phyloP scores from a whole-genome alignment of 257 asterid genomes.

The Asclepias syriaca region DNA sequence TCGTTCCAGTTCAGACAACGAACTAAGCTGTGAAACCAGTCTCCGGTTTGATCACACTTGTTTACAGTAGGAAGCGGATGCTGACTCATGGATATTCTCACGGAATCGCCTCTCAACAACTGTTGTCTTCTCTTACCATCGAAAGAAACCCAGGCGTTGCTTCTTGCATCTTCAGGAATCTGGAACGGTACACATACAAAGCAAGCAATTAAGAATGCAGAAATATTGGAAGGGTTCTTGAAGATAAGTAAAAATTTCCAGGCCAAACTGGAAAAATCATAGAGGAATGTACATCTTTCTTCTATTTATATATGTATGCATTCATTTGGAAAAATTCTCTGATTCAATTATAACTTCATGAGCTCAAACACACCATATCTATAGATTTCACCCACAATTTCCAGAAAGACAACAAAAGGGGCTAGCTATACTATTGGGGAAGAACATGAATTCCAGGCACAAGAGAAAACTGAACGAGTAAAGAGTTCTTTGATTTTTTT shows the following conservation, averaged over 20 bases:
- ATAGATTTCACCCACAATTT: neutral
- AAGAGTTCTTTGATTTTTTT: neutral
- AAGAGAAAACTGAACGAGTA: neutral
- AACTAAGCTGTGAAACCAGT: slow-evolving; percentile 92
- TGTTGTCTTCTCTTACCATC: slow-evolving; percentile 99
- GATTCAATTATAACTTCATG: neutral
- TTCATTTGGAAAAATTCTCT: no score
- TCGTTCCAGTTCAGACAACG: slow-evolving; percentile 99
- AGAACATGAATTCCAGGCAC: neutral
- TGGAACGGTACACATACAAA: slow-evolving; percentile 13
- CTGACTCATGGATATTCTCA: slow-evolving; percentile 85
- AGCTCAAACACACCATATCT: neutral
- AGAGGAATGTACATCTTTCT: no score
- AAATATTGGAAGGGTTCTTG: neutral
- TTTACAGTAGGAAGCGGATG: slow-evolving; percentile 97
- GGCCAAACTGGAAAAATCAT: no score
- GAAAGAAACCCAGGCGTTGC: slow-evolving; percentile 96
- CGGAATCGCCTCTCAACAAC: slow-evolving; percentile 83
- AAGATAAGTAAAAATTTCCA: no score
- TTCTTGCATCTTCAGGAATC: slow-evolving; percentile 92
- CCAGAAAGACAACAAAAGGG: neutral
- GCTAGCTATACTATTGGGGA: neutral
- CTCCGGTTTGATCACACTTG: slow-evolving; percentile 89
- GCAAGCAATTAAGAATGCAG: neutral
- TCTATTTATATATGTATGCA: no score